phyloP scores from a whole-genome alignment of 139 green algal species.

The Picochlorum sp. region DNA sequence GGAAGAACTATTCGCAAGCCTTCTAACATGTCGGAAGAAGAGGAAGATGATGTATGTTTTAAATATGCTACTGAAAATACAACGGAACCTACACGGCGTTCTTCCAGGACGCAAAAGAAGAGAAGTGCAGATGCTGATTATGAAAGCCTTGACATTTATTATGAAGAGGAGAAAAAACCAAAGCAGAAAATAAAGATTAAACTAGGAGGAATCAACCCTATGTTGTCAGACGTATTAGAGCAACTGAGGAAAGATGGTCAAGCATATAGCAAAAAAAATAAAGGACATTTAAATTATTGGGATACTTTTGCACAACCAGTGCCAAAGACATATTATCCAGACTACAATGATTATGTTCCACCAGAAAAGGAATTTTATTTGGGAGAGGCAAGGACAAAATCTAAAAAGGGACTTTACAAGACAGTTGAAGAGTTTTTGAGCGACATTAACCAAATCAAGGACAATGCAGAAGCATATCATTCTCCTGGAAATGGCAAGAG shows the following conservation, averaged over 20 bases:
- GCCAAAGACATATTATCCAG: neutral
- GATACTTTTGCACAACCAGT: constrained; percentile 19
- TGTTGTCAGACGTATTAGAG: too few relatives aligned
- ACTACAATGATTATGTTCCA: constrained; percentile 41
- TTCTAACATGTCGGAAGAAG: too few relatives aligned
- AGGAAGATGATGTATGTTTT: neutral
- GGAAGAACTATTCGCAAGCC: too few relatives aligned
- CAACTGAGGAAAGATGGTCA: neutral
- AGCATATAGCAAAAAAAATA: neutral
- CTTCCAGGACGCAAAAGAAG: too few relatives aligned
- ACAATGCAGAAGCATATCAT: constrained; percentile 38
- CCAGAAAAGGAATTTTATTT: constrained; percentile 35
- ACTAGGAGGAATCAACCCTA: too few relatives aligned
- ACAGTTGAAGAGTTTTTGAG: constrained; percentile 19
- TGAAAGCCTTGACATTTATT: too few relatives aligned
- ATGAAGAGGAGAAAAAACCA: too few relatives aligned
- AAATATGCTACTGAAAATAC: neutral
- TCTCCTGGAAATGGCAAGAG: neutral
- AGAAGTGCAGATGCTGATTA: too few relatives aligned
- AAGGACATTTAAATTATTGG: neutral
- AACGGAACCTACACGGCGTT: too few relatives aligned
- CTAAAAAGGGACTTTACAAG: constrained; percentile 20
- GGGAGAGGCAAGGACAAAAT: constrained; percentile 25
- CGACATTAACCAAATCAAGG: constrained; percentile 24
- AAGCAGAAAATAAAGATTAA: too few relatives aligned